Evolutionary conservation across 1,139 yeast species (phyloP), one percentile per base, ranked within the genome.

Genomic region (Taphrina deformans): DNA sequence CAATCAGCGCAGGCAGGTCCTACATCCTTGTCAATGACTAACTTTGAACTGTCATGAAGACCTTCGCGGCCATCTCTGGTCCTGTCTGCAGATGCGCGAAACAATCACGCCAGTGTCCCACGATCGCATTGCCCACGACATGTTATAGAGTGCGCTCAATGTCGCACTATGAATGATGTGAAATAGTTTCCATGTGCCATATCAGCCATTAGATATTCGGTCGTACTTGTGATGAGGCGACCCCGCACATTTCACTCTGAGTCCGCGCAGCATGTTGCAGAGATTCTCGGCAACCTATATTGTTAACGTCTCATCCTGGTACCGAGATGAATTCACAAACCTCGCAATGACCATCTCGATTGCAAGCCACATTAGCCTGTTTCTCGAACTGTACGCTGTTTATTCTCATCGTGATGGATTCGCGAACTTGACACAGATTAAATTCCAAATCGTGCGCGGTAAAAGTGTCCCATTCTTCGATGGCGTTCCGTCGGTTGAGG

Each of bases 381-480:
- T 29, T 18, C 26, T 59, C 56, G 18, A 59, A 59, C 29, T 59
- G 26, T 23, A 50, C 56, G 16, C 31, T 48, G 21, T 18, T 16
- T 14, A 31, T 40, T 7, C 63, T 21, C 16, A 44, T 29, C 9
- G 55, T 24, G 14, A 59, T 35, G 26, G 24, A 23, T 1, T 50
- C 40, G 27, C 55, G 56, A 7, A 50, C 35, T 18, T 48, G 56
- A 21, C 21, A 14, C 27, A 53, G 50, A 46, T 52, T 33, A 40
- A 59, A 59, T 12, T 46, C 50, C 18, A 59, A 18, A 29, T 59
- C 56, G 29, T 27, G 45, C 10, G 29, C 23, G 31, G 55, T 50
- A n/a, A 14, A 24, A 3, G 23, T 45, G 16, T n/a, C 40, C 46
- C 55, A 59, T 9, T 50, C 56, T 14, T 33, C 38, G 16, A 59